Evolutionary conservation across 2,329 filamentous ascomycete genomes (phyloP), one percentile per base, ranked within the genome.

Genomic region (Beauveria bassiana): DNA sequence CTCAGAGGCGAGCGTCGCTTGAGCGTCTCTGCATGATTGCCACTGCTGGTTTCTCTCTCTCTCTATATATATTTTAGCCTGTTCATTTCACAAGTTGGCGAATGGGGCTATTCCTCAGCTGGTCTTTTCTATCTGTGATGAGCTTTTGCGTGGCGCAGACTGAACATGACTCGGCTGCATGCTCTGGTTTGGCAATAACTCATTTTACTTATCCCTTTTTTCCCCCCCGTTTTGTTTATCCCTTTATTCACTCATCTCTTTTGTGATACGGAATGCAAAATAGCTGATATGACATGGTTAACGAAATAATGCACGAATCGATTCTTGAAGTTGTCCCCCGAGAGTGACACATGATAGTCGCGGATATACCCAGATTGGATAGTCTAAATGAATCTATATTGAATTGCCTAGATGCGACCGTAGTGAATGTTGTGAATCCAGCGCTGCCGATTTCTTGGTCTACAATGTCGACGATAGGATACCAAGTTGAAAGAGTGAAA

Each of bases 1-100:
- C 63, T 70, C 66, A 69, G 71, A 56, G 70, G 66, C 10, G 71
- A 71, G 57, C 70, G 69, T 42, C 68, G 62, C 45, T 53, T 63
- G 43, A 61, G 61, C 40, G 18, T 63, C n/a, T 63, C 61, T 34
- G 46, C 45, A 14, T 63, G 58, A 56, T 16, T 50, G 22, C 22
- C 45, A 14, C 5, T 47, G 26, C 3, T 34, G 26, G 14, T 28
- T 3, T 8, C 31, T n/a, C 5, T 9, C 31, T 31, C 42, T 26
- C 7, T 28, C 20, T n/a, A 3, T 5, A 7, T n/a, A 22, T 31
- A 31, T 31, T 1, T 9, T 45, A 9, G 26, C 38, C 20, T 47
- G 22, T 43, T 50, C 28, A 12, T 28, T 34, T 55, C 24, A 28
- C n/a, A 45, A 20, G 31, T 59, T 24, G 56, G 46, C 56, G 56